phyloP scores from a whole-genome alignment of 2,329 filamentous ascomycete species.

The Kalaharituber pfeilii region DNA sequence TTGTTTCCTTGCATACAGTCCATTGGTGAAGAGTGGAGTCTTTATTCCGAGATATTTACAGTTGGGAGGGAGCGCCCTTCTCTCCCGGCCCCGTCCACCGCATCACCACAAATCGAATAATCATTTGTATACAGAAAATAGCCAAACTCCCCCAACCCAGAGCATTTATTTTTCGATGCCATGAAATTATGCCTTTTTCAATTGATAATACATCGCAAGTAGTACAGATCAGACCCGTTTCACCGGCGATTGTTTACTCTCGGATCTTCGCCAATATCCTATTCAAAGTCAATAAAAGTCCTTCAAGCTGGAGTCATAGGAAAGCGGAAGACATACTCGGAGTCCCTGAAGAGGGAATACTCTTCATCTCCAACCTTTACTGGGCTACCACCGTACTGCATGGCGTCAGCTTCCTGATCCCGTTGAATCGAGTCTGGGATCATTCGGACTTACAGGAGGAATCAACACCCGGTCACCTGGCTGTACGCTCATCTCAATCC shows the following conservation, averaged over 20 bases:
- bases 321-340: slow-evolving; percentile 55
- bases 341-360: slow-evolving; percentile 87
- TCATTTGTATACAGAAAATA: no score
- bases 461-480: slow-evolving; percentile 88
- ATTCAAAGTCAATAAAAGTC: not conserved
- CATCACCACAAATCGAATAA: no score
- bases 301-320: not conserved
- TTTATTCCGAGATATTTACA: no score
- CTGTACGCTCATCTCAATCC: slow-evolving; percentile 64
- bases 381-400: slow-evolving; percentile 75
- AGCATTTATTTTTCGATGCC: no score
- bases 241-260: slow-evolving; percentile 54
- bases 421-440: not conserved
- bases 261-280: slow-evolving; percentile 73
- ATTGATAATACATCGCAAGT: no score
- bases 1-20: no score
- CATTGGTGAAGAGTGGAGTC: no score
- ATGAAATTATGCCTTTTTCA: no score
- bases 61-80: no score
- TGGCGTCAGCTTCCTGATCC: not conserved
- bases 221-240: no score
- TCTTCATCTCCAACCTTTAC: slow-evolving; percentile 97
- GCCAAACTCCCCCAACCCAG: no score
- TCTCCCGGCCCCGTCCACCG: no score
- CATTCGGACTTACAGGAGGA: slow-evolving; percentile 51